Percentiles rank a stretch among this genome's conserved stretches.
These are phyloP conservation scores for Boletus rubropictus DNA, from an alignment of 768 basidiomycete genomes.

Conservation along the genomic window DNA sequence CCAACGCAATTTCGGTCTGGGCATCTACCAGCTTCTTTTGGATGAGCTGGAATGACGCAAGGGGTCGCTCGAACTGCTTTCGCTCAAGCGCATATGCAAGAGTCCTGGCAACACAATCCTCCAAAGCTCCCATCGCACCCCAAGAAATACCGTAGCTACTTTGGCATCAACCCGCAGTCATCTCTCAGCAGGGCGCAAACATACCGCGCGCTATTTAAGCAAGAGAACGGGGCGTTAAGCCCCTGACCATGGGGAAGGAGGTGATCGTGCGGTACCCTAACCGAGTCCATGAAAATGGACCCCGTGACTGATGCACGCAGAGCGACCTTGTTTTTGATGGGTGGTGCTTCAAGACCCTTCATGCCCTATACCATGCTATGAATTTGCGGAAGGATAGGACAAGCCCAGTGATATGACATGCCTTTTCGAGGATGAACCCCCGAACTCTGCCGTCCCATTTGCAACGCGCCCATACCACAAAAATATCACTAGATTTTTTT, in stretches of 20 bases:
- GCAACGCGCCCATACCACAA: slow-evolving; percentile 91
- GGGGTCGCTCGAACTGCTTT: slow-evolving; percentile 81
- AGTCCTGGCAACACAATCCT: slow-evolving; percentile 78
- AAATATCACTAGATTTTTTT: slow-evolving; percentile 58
- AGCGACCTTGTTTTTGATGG: slow-evolving; percentile 91
- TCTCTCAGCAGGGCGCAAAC: neutral
- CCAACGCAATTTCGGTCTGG: slow-evolving; percentile 77
- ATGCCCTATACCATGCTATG: slow-evolving; percentile 47
- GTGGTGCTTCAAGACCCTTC: slow-evolving; percentile 75
- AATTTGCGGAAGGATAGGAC: neutral
- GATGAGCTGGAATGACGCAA: slow-evolving; percentile 94
- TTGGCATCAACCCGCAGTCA: neutral
- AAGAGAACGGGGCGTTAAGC: slow-evolving; percentile 82
- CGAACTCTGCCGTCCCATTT: slow-evolving; percentile 90
- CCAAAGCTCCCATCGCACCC: slow-evolving; percentile 94
- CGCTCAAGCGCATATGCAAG: slow-evolving; percentile 84
- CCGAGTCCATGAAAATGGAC: slow-evolving; percentile 89
- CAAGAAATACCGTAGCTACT: slow-evolving; percentile 80
- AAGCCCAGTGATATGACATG: slow-evolving; percentile 17
- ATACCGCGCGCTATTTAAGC: slow-evolving; percentile 82
- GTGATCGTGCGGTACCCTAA: slow-evolving; percentile 65
- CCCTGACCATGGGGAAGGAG: slow-evolving; percentile 76
- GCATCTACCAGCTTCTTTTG: slow-evolving; percentile 97
- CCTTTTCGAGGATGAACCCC: slow-evolving; percentile 90
- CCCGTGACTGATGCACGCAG: slow-evolving; percentile 81